These are phyloP conservation scores for Podaxis pistillaris DNA, from an alignment of 768 basidiomycete genomes.

Conservation along the genomic window DNA sequence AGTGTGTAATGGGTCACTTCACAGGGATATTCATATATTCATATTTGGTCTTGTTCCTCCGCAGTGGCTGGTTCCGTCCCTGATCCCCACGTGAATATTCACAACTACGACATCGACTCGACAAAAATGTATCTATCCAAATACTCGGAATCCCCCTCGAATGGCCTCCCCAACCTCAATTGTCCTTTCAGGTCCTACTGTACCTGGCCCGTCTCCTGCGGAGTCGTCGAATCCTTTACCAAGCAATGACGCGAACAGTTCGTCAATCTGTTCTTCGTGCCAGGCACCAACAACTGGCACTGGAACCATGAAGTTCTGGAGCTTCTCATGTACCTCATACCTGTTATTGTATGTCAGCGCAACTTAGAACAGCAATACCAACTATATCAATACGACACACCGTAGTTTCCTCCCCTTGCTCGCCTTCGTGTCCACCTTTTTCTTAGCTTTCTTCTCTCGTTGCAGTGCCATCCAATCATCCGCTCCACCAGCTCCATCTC, in stretches of 20 bases:
- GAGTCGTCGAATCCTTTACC: slow-evolving; percentile 65
- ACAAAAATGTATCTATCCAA: slow-evolving; percentile 41
- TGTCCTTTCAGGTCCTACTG: slow-evolving; percentile 22
- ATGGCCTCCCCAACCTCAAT: slow-evolving; percentile 33
- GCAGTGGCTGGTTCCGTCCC: slow-evolving; percentile 24
- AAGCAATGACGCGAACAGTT: slow-evolving; percentile 85
- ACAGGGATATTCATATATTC: slow-evolving; percentile 11
- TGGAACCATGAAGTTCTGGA: slow-evolving; percentile 97
- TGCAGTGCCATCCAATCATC: slow-evolving; percentile 67
- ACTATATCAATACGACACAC: slow-evolving; percentile 35
- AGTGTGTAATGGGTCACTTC: slow-evolving; percentile 9
- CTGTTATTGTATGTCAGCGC: not conserved
- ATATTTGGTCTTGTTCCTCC: slow-evolving; percentile 42
- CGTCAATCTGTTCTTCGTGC: slow-evolving; percentile 97
- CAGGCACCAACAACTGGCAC: slow-evolving; percentile 67
- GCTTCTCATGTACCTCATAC: slow-evolving; percentile 93
- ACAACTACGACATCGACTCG: slow-evolving; percentile 1
- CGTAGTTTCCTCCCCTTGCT: slow-evolving; percentile 94
- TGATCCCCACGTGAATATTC: slow-evolving; percentile 12
- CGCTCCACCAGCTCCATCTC: slow-evolving; percentile 37
- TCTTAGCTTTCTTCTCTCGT: slow-evolving; percentile 71
- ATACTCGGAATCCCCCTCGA: slow-evolving; percentile 53
- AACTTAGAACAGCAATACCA: slow-evolving; percentile 32
- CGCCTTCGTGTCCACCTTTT: slow-evolving; percentile 92
- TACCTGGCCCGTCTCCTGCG: slow-evolving; percentile 26